Conservation (phyloP, 2,329 filamentous ascomycete genomes). For the Simplicillium aogashimaense region DNA sequence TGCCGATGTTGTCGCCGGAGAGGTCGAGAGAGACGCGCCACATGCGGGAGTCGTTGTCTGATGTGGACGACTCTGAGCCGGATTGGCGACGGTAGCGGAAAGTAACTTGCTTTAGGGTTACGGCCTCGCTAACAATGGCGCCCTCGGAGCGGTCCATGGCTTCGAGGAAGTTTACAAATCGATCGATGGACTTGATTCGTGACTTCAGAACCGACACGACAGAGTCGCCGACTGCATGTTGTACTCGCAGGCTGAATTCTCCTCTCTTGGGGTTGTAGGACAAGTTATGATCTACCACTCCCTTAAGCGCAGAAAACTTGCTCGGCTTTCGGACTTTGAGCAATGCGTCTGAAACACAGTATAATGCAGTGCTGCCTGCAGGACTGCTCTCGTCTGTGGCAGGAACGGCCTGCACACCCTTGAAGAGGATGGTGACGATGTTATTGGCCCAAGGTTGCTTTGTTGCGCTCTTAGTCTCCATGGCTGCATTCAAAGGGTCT, state of each 20-base stretch:
- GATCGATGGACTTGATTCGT: slow-evolving; percentile 56
- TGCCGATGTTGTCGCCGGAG: slow-evolving; percentile 37
- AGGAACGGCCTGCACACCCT: slow-evolving; percentile 25
- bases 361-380: slow-evolving; percentile 14
- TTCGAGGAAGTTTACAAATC: slow-evolving; percentile 60
- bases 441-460: slow-evolving; percentile 47
- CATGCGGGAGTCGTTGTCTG: slow-evolving; percentile 10
- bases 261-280: slow-evolving; percentile 49
- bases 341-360: slow-evolving; percentile 40
- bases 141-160: slow-evolving; percentile 48
- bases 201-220: slow-evolving; percentile 49
- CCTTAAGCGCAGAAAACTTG: slow-evolving; percentile 45
- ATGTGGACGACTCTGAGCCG: slow-evolving; percentile 1
- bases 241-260: slow-evolving; percentile 52
- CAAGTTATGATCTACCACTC: slow-evolving; percentile 50
- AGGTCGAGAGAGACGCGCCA: slow-evolving; percentile 53
- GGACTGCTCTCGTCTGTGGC: slow-evolving; percentile 7
- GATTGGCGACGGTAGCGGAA: slow-evolving; percentile 53
- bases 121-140: slow-evolving; percentile 45
- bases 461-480: slow-evolving; percentile 13
- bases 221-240: slow-evolving; percentile 46
- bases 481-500: slow-evolving; percentile 13
- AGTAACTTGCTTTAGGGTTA: slow-evolving; percentile 51
- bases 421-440: slow-evolving; percentile 48
- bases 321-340: slow-evolving; percentile 41